Base-by-base conservation (phyloP, 805 yeast genomes). In the Nakazawaea pomicola region DNA sequence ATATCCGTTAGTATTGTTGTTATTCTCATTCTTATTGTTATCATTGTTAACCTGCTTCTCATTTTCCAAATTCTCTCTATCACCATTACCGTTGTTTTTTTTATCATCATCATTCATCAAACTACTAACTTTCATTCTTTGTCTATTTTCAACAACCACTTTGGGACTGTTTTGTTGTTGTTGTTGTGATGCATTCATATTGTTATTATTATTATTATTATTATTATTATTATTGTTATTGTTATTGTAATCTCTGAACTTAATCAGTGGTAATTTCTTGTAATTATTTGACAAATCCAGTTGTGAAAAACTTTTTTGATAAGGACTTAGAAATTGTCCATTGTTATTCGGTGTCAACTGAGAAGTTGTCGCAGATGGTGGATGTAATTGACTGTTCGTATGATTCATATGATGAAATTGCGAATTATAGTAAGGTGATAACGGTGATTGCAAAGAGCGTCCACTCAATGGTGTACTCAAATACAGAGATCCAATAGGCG, bases 241-340 rank as follows among this genome's bases (percentile, higher is more conserved):
- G n/a, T n/a, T n/a, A n/a, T n/a, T n/a, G 4, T 23, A 29, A 29
- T 36, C 33, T 36, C 37, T 42, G 28, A 42, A 37, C 25, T 42
- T 42, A 20, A 42, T 37, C 35, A 33, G 38, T 15, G 45, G 45
- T 20, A 42, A 33, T 37, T 42, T 36, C 18, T 42, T 42, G 24
- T 42, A 18, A 32, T 41, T 23, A 14, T 27, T 28, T 6, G 33
- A 17, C 25, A 8, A 10, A 8, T 23, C 10, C 10, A 8, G 25
- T 10, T 28, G 28, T 11, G 44, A 24, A 29, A 41, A 41, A 36
- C 25, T 36, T 19, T 32, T 17, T 25, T 41, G 40, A 29, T 36
- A 41, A 16, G 41, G 38, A 37, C 40, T 37, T 5, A 42, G 12
- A 27, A 17, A 41, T 7, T 16, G 27, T 15, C 30, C 21, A 19